Conservation (phyloP, 257 asterid species). For the Buddleja alternifolia region DNA sequence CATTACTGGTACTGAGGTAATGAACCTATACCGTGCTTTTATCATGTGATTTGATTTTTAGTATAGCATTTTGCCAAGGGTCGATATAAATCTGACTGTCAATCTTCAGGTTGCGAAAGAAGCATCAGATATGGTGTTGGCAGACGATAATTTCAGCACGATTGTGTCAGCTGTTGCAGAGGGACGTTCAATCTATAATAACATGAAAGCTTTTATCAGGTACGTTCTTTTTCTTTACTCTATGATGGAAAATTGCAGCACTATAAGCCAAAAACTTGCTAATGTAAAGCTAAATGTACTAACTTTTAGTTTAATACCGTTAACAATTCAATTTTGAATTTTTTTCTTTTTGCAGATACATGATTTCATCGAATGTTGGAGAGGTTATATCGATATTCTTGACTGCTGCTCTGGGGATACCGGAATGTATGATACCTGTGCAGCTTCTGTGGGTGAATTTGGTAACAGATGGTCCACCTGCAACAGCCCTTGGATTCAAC, state of each 20-base stretch:
- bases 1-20: constrained; percentile 89
- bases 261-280: no score
- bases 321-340: background rate
- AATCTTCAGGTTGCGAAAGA: constrained; percentile 77
- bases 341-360: constrained; percentile 58
- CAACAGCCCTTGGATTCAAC: constrained; percentile 91
- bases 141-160: constrained; percentile 93
- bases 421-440: constrained; percentile 89
- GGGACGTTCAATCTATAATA: constrained; percentile 88
- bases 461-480: constrained; percentile 98
- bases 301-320: background rate
- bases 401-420: constrained; percentile 84
- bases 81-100: background rate
- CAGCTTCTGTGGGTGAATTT: constrained; percentile 94
- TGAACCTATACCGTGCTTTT: background rate
- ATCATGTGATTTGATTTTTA: background rate
- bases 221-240: constrained; percentile 23
- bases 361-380: constrained; percentile 92
- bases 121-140: constrained; percentile 90
- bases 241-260: no score
- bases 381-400: constrained; percentile 88
- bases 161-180: constrained; percentile 85
- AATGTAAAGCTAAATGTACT: no score
- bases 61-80: background rate
- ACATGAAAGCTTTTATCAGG: constrained; percentile 98